Base-by-base conservation (phyloP, 345 rosid genomes). In the Raphanus sativus region DNA sequence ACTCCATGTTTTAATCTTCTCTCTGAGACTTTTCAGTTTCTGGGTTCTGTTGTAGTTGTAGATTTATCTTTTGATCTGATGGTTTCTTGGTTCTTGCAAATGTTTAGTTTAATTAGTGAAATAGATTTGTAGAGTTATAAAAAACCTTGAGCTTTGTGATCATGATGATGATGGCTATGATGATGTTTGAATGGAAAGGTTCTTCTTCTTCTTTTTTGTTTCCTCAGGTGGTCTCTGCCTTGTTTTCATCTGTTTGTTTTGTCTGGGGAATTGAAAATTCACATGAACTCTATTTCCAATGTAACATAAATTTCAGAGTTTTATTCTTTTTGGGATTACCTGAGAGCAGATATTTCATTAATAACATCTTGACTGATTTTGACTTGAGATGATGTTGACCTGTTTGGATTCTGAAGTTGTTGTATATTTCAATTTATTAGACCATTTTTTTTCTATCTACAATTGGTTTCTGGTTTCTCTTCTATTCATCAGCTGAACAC, bases 341-440 rank as follows among this genome's bases (percentile, higher is more conserved):
- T 67, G 58, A 42, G 58, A 13, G n/a, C n/a, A n/a, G 54, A 34
- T 34, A 70, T 21, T 21, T 0, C 21, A 32, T 63, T 42, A 62
- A 63, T 63, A 28, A 63, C 56, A 28, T 75, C 68, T 60, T 60
- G 77, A 67, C 77, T 72, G 70, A 36, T 34, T 36, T 69, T 79
- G 78, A 73, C 67, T 10, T 59, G 71, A 15, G 77, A 74, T 77
- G 80, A 76, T 75, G 61, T 69, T 54, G 77, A 75, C 80, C 28
- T 0, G 40, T 80, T 73, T 75, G 70, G 68, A 80, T 70, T 73
- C 29, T 66, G 17, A 62, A 42, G 50, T 12, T 68, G 68, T 58
- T 21, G 3, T 67, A 25, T 13, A 50, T 67, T 62, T 75, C 42
- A 56, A 6, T 66, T 55, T 15, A 75, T 54, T 8, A 80, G 66